Evolutionary conservation across 768 basidiomycete species (phyloP).

Genomic region (Suillus sp.): DNA sequence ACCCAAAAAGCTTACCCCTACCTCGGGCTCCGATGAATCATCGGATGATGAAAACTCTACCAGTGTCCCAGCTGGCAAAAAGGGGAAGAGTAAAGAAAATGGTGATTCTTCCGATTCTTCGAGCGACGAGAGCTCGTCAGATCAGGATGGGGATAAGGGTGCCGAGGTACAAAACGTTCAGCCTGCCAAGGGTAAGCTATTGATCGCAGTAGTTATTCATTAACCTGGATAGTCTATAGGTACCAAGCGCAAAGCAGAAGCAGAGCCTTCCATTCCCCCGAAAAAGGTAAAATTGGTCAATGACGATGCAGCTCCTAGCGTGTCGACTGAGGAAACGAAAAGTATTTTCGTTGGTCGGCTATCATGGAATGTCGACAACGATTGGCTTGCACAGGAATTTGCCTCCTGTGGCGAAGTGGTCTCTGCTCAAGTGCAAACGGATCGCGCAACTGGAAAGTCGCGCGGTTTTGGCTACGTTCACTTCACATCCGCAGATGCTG

Average conservation of each 20-base stretch:
- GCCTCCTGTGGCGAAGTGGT: constrained; percentile 85
- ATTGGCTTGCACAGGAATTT: constrained; percentile 92
- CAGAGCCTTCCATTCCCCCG: constrained; percentile 53
- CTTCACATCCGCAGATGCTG: constrained; percentile 68
- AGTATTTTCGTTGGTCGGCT: constrained; percentile 91
- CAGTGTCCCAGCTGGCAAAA: not conserved
- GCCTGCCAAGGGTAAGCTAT: constrained; percentile 41
- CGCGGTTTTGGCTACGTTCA: constrained; percentile 86
- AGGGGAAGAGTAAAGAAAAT: constrained; percentile 10
- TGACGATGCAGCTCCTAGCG: constrained; percentile 41
- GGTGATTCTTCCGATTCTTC: constrained; percentile 16
- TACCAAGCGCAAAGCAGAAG: constrained; percentile 84
- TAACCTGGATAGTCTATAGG: constrained; percentile 12
- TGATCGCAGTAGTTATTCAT: constrained; percentile 4
- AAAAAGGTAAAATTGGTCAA: constrained; percentile 85
- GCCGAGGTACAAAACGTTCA: constrained; percentile 59
- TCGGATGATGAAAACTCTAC: constrained; percentile 21
- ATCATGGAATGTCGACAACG: constrained; percentile 97
- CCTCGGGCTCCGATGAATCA: constrained; percentile 17
- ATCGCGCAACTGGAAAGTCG: constrained; percentile 79
- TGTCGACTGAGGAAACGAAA: constrained; percentile 49
- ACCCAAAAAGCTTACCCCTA: constrained; percentile 22
- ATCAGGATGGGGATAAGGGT: constrained; percentile 39
- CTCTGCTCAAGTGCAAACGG: constrained; percentile 86
- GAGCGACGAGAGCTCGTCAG: constrained; percentile 35